phyloP scores from a whole-genome alignment of 305 asterid species.

The Fraxinus sp. region DNA sequence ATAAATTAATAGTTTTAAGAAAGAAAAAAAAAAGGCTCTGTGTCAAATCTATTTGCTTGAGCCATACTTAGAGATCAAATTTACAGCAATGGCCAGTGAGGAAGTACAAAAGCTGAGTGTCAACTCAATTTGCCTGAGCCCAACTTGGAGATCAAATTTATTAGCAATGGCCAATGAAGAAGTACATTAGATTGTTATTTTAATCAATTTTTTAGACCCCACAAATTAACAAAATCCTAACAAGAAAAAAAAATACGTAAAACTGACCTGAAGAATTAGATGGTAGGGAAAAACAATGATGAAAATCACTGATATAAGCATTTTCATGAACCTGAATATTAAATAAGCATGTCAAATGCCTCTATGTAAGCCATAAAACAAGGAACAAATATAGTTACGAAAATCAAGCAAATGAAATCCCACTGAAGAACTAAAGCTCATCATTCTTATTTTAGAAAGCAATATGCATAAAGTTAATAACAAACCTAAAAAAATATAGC shows the following conservation, averaged over 20 bases:
- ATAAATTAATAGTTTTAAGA: background rate
- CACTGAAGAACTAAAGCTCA: background rate
- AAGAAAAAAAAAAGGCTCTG: background rate
- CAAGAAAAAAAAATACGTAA: background rate
- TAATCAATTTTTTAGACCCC: background rate
- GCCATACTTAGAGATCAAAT: background rate
- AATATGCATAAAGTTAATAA: background rate
- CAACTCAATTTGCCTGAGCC: background rate
- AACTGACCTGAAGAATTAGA: conserved; percentile 76
- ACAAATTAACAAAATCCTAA: background rate
- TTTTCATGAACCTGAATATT: conserved; percentile 84
- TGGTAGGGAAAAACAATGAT: conserved; percentile 77
- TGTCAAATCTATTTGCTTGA: background rate
- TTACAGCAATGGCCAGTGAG: background rate
- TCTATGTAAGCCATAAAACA: conserved; percentile 7
- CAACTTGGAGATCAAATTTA: background rate
- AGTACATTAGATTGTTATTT: background rate
- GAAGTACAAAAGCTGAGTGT: background rate
- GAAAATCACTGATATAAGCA: conserved; percentile 80
- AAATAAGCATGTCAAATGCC: conserved; percentile 17
- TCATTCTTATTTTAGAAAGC: background rate
- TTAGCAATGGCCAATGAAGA: background rate
- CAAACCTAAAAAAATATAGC: background rate
- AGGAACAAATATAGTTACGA: background rate
- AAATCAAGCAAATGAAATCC: conserved; percentile 2